A percentile compares a stretch with the other conserved stretches of the same genome.
These are phyloP conservation scores for Salix exigua DNA, from an alignment of 345 rosid genomes.

Conservation along the genomic window DNA sequence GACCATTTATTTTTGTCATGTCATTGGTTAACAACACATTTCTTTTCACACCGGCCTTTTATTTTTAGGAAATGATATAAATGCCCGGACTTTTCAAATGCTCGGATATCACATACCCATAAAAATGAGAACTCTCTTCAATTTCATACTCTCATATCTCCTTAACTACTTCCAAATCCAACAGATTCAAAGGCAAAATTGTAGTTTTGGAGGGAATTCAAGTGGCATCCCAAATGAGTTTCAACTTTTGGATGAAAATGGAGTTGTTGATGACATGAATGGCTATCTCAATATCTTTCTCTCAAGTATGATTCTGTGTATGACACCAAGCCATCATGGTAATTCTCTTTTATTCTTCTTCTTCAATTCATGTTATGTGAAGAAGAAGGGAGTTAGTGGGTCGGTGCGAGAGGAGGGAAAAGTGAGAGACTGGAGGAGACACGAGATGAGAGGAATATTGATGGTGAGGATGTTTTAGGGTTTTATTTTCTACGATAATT, in stretches of 20 bases:
- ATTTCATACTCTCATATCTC: constrained; percentile 5
- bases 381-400: too few relatives aligned
- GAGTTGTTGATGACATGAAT: constrained; percentile 76
- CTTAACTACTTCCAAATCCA: constrained; percentile 1
- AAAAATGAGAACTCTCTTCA: constrained; percentile 4
- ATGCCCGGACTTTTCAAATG: neutral
- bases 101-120: neutral
- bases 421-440: too few relatives aligned
- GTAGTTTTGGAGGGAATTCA: constrained; percentile 38
- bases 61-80: neutral
- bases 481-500: too few relatives aligned
- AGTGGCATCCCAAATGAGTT: constrained; percentile 39
- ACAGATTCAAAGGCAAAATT: constrained; percentile 23
- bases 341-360: neutral
- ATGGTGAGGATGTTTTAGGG: too few relatives aligned
- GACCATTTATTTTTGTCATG: neutral
- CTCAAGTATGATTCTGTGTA: constrained; percentile 96
- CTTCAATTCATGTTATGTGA: neutral
- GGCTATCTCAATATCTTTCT: constrained; percentile 76
- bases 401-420: too few relatives aligned
- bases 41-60: neutral
- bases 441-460: too few relatives aligned
- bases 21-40: neutral
- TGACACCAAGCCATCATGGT: constrained; percentile 97
- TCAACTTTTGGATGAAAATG: constrained; percentile 58